These are phyloP conservation scores for Gaeumannomyces sp. DNA, from an alignment of 2,329 filamentous ascomycete genomes.

Conservation along the genomic window DNA sequence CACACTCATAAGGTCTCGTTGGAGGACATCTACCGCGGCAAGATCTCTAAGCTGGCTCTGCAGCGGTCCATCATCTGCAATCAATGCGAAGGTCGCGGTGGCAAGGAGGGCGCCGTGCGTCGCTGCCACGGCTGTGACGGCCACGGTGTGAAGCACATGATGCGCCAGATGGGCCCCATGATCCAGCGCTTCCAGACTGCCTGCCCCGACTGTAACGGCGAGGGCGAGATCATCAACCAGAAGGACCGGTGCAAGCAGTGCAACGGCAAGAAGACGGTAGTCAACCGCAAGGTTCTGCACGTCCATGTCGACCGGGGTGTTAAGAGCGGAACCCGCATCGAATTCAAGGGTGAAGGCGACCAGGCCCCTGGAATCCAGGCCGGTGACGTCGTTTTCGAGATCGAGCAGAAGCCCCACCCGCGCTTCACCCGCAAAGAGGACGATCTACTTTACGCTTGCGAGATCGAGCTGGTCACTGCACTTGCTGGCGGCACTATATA, in stretches of 20 bases:
- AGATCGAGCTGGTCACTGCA: conserved; percentile 93
- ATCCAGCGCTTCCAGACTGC: conserved; percentile 99
- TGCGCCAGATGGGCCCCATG: conserved; percentile 99
- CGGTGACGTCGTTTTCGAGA: conserved; percentile 96
- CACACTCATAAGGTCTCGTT: conserved; percentile 98
- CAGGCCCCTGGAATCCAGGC: conserved; percentile 89
- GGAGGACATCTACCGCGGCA: conserved; percentile 96
- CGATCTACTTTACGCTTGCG: conserved; percentile 88
- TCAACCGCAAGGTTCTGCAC: conserved; percentile 96
- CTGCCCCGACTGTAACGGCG: conserved; percentile 95
- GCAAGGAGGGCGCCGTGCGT: conserved; percentile 97
- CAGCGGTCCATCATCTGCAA: conserved; percentile 97
- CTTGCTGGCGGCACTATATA: conserved; percentile 85
- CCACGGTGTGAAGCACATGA: conserved; percentile 99
- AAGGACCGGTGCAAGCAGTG: conserved; percentile 98
- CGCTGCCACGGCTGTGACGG: conserved; percentile 88
- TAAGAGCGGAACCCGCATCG: conserved; percentile 88
- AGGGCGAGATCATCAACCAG: conserved; percentile 93
- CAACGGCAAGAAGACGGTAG: conserved; percentile 93
- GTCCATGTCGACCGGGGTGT: conserved; percentile 96
- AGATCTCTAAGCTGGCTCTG: conserved; percentile 93
- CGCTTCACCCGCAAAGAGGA: conserved; percentile 96
- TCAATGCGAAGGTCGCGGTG: conserved; percentile 88
- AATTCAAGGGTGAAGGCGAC: conserved; percentile 95
- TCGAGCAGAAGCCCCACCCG: conserved; percentile 96